Base-by-base conservation (phyloP, 2,329 filamentous ascomycete genomes). In the Remersonia thermophila region DNA sequence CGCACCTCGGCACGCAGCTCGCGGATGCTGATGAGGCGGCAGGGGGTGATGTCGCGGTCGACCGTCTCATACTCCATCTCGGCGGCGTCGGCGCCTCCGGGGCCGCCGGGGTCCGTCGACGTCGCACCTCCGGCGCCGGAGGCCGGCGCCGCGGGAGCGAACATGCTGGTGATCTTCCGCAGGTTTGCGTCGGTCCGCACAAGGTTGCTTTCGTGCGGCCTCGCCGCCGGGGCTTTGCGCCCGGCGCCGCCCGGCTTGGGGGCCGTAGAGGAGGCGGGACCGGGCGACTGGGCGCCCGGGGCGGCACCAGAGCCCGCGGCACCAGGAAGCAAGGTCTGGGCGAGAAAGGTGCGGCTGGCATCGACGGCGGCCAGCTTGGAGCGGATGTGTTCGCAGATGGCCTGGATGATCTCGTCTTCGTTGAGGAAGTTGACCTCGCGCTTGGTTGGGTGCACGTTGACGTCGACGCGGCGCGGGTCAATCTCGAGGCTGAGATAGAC, bases 401-500 rank as follows among this genome's bases (percentile, higher is more conserved):
- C 71, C 45, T 91, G 83, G 32, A 91, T 81, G 31, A 98, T 93
- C 49, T 98, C 91, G 45, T 98, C 91, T 55, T 98, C 91, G 43
- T 96, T 94, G 15, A 98, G 67, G 50, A 98, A 96, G 52, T 96
- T 91, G 14, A 98, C 91, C 54, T 98, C 89, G 34, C 85, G 72
- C 57, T 98, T 98, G 0, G 91, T 98, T 0, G 91, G 91, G 56
- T 98, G 91, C 1, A 98, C 82, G 49, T 98, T 98, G 53, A 98
- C 93, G 56, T 98, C 91, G 3, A 98, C 85, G 36, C 89, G 71
- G 17, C 81, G 76, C 1, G 91, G 89, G 48, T 96, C 87, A 39
- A 98, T 93, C 41, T 94, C 83, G 2, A 98, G 69, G 52, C 80
- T 91, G 17, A 98, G 67, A 53, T 98, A 98, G 39, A 89, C 67